These are phyloP conservation scores for Pseudogymnoascus sp. DNA, from an alignment of 2,329 filamentous ascomycete genomes.

Conservation along the genomic window DNA sequence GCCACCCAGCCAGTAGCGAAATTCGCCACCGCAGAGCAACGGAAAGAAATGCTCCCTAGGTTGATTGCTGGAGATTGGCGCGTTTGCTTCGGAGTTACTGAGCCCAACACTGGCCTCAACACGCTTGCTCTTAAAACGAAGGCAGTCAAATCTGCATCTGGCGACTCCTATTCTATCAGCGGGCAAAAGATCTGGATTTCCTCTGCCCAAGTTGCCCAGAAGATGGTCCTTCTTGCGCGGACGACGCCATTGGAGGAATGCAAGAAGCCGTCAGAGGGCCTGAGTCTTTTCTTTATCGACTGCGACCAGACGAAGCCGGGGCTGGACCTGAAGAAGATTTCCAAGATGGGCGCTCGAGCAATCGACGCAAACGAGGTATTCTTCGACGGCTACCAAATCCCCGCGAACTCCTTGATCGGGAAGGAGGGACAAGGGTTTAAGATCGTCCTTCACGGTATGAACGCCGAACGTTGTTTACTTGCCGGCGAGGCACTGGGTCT, in stretches of 20 bases:
- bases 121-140: slow-evolving; percentile 63
- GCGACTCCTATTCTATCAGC: slow-evolving; percentile 56
- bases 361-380: slow-evolving; percentile 85
- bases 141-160: slow-evolving; percentile 46
- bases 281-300: slow-evolving; percentile 76
- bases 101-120: slow-evolving; percentile 73
- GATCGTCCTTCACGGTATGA: slow-evolving; percentile 73
- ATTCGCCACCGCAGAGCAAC: slow-evolving; percentile 62
- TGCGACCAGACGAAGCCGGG: slow-evolving; percentile 49
- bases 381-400: slow-evolving; percentile 70
- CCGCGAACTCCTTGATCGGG: slow-evolving; percentile 59
- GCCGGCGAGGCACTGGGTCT: slow-evolving; percentile 75
- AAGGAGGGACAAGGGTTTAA: slow-evolving; percentile 70
- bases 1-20: slow-evolving; percentile 68
- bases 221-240: slow-evolving; percentile 76
- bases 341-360: slow-evolving; percentile 78
- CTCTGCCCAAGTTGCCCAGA: slow-evolving; percentile 71
- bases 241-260: slow-evolving; percentile 64
- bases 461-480: slow-evolving; percentile 67
- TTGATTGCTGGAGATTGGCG: slow-evolving; percentile 66
- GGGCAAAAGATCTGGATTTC: slow-evolving; percentile 91
- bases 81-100: slow-evolving; percentile 78
- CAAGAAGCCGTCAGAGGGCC: slow-evolving; percentile 62
- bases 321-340: slow-evolving; percentile 63
- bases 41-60: slow-evolving; percentile 56